phyloP scores from a whole-genome alignment of 306 rosid species.

The Dalbergia cochinchinensis region DNA sequence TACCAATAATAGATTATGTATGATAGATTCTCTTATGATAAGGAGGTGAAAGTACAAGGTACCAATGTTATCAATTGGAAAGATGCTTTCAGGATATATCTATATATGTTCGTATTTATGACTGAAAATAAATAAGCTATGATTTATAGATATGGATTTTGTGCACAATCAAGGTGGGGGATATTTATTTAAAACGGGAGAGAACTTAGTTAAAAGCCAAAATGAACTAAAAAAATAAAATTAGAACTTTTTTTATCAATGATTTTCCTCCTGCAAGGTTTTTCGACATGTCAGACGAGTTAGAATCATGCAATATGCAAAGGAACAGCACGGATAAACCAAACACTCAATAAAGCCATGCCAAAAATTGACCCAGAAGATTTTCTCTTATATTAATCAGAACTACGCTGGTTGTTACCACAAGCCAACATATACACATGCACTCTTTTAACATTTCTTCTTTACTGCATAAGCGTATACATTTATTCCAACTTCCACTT shows the following conservation, averaged over 20 bases:
- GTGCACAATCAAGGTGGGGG: slow-evolving; percentile 12
- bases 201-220: background rate
- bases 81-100: background rate
- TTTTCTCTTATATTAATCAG: background rate
- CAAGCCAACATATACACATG: background rate
- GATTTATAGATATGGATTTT: slow-evolving; percentile 14
- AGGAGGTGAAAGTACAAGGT: background rate
- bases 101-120: background rate
- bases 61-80: background rate
- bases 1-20: background rate
- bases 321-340: background rate
- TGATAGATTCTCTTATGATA: background rate
- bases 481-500: background rate
- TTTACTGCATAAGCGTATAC: background rate
- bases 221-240: background rate
- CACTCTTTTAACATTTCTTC: background rate
- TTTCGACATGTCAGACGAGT: slow-evolving; percentile 31
- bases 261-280: slow-evolving; percentile 19
- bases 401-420: background rate
- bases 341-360: background rate
- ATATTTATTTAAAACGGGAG: background rate
- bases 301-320: slow-evolving; percentile 19
- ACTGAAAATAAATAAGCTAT: background rate
- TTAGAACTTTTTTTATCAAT: background rate
- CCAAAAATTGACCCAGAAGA: slow-evolving; percentile 22